Conservation (phyloP, 345 rosid species). For the Garcia nutans region DNA sequence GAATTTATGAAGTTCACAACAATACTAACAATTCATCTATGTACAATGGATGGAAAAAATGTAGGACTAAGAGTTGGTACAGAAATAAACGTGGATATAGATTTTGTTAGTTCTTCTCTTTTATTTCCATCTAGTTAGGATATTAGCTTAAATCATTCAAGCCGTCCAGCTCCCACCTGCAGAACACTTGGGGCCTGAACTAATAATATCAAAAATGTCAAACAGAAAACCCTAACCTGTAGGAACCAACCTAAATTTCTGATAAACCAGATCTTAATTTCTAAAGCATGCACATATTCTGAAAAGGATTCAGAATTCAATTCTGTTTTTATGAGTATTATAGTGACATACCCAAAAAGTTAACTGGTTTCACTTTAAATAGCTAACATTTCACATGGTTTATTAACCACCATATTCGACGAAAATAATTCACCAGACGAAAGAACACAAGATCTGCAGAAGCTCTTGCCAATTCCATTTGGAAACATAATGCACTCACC, state of each 20-base stretch:
- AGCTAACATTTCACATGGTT: not conserved
- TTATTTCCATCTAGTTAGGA: too few species aligned
- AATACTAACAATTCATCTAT: not conserved
- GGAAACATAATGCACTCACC: slow-evolving; percentile 39
- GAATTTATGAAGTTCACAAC: too few species aligned
- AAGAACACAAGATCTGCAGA: not conserved
- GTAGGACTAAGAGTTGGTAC: not conserved
- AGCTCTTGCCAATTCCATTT: not conserved
- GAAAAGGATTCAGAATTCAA: not conserved
- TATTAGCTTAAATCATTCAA: not conserved
- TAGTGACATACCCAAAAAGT: not conserved
- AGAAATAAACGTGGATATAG: not conserved
- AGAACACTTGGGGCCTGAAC: not conserved
- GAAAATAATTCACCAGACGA: not conserved
- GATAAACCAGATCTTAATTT: not conserved
- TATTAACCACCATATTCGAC: not conserved
- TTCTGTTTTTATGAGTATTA: not conserved
- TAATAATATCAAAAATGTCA: not conserved
- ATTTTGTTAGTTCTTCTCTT: not conserved
- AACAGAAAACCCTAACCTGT: too few species aligned
- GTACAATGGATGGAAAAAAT: not conserved
- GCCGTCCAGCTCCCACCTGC: not conserved
- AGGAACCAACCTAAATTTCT: not conserved
- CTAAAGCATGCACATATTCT: too few species aligned
- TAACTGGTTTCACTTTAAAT: not conserved